Evolutionary conservation across 495 filamentous ascomycete species (phyloP), one percentile per base, ranked within the genome.

Genomic region (Podospora comata): DNA sequence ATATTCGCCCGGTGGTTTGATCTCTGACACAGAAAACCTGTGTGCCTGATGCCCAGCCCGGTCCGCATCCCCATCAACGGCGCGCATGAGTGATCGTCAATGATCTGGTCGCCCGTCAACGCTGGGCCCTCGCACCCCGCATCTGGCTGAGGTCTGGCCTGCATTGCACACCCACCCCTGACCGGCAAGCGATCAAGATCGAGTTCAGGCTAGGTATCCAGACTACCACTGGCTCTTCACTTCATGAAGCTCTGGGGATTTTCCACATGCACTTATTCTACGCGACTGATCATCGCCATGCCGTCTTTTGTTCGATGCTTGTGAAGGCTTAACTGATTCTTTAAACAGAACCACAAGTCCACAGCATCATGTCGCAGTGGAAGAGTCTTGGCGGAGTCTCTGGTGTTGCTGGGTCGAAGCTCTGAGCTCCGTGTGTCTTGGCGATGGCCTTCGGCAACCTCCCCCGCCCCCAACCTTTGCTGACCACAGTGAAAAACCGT

Each of bases 261-360:
- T 65, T 18, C 3, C 65, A 7, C 11, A 60, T 28, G 54, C 28
- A 65, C 53, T 69, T 63, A 68, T 65, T 71, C 67, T 72, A 69
- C 71, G 70, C 70, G 74, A 72, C 68, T 67, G 74, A 76, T 76
- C 72, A 63, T 20, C 73, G 28, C 64, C 19, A 71, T 70, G 70
- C 65, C 66, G 72, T 70, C 53, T 63, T 62, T n/a, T 58, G 15
- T 30, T 56, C 54, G 27, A 61, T 48, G 55, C 55, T 58, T 58
- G 55, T 20, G 55, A 20, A 58, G 7, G 39, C 39, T 48, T 48
- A 13, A 48, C 13, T 48, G 39, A 48, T 11, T 13, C 39, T 11
- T 48, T 48, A 2, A 48, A 48, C 39, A 48, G 39, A 48, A 48
- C 9, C 39, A 48, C 9, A 48, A 48, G 13, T 11, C 9, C 39